Conservation (phyloP, 495 filamentous ascomycete genomes). For the Podospora bellae-mahoneyi region DNA sequence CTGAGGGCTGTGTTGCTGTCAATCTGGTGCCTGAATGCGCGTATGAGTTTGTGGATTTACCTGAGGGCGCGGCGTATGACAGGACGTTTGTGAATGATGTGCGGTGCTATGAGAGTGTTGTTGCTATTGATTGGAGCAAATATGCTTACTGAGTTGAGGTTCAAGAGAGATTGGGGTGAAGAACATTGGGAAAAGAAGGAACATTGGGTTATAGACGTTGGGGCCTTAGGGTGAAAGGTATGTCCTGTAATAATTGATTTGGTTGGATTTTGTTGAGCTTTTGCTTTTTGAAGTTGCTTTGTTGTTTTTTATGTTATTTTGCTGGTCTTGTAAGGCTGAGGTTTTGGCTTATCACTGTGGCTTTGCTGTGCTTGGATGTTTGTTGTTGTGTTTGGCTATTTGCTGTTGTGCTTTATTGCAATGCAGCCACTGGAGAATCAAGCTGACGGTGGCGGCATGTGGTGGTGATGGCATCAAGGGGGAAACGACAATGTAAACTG, state of each 20-base stretch:
- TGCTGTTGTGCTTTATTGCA: neutral
- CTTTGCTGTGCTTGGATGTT: neutral
- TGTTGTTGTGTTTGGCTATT: neutral
- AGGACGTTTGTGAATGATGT: slow-evolving; percentile 16
- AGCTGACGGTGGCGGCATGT: neutral
- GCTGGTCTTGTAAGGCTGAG: no score
- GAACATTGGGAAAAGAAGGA: neutral
- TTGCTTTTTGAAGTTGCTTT: neutral
- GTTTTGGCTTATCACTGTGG: no score
- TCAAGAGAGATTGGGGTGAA: neutral
- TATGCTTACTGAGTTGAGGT: neutral
- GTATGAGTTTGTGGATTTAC: slow-evolving; percentile 1
- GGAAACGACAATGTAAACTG: no score
- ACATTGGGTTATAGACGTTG: neutral
- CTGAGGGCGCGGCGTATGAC: neutral
- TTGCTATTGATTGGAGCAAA: slow-evolving; percentile 5
- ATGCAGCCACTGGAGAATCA: neutral
- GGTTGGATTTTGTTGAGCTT: neutral
- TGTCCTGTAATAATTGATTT: neutral
- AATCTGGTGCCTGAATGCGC: slow-evolving; percentile 12
- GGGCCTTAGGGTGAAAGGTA: neutral
- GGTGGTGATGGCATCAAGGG: neutral
- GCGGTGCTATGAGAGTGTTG: slow-evolving; percentile 13
- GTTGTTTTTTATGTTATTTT: neutral
- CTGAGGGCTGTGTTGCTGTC: slow-evolving; percentile 8